Conservation (phyloP, 2,329 filamentous ascomycete genomes). For the Hypoxylon sp. region DNA sequence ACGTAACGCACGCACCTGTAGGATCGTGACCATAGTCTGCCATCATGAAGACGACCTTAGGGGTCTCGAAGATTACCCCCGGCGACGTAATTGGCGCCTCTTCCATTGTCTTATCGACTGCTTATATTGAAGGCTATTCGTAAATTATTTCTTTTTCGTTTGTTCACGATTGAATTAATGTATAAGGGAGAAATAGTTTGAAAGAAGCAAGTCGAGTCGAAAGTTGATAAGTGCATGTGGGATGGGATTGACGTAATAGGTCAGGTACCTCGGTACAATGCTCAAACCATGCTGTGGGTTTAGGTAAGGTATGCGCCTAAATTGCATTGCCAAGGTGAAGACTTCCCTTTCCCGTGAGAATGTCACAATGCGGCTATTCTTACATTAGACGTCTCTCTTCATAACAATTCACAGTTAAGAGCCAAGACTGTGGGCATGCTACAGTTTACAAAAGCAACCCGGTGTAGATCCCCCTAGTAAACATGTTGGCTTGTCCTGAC, state of each 20-base stretch:
- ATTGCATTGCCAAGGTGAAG: neutral
- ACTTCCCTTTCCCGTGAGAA: neutral
- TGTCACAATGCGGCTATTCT: too few relatives aligned
- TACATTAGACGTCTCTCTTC: too few relatives aligned
- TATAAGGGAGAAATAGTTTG: neutral
- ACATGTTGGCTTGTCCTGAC: neutral
- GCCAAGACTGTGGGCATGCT: neutral
- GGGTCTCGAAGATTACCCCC: constrained; percentile 40
- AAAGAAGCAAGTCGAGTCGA: neutral
- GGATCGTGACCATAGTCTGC: constrained; percentile 70
- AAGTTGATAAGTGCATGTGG: neutral
- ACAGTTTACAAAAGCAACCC: neutral
- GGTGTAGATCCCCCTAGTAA: neutral
- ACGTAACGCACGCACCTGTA: constrained; percentile 60
- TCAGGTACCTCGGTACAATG: neutral
- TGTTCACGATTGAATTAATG: neutral
- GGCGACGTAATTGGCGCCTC: constrained; percentile 48
- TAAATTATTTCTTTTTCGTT: neutral
- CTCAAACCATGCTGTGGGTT: neutral
- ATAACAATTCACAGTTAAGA: too few relatives aligned
- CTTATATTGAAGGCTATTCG: neutral
- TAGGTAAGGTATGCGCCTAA: constrained; percentile 3
- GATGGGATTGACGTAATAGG: constrained; percentile 12
- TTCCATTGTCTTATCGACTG: constrained; percentile 47
- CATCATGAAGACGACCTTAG: constrained; percentile 65